Evolutionary conservation across 2,329 filamentous ascomycete genomes (phyloP).

Genomic region (Neocucurbitaria cava): DNA sequence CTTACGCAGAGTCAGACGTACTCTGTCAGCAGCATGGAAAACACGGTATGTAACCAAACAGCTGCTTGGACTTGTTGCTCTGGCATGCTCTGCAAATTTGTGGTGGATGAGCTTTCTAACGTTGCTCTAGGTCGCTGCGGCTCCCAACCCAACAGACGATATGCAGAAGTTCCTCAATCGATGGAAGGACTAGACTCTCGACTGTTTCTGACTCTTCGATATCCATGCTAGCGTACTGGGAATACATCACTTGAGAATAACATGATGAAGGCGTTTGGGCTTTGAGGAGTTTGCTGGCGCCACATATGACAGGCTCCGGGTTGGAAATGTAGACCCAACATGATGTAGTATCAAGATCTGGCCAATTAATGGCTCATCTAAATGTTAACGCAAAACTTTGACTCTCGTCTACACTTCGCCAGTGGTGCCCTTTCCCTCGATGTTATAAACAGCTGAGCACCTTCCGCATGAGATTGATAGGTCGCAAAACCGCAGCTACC

Average conservation of each 20-base stretch:
- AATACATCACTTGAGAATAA: neutral
- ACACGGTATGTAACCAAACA: conserved; percentile 59
- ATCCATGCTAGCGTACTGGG: conserved; percentile 6
- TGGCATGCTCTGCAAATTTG: neutral
- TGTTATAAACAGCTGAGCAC: conserved; percentile 8
- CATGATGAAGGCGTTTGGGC: conserved; percentile 14
- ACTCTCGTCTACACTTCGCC: neutral
- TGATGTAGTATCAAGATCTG: conserved; percentile 10
- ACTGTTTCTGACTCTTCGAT: neutral
- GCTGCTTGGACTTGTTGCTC: neutral
- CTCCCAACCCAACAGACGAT: conserved; percentile 58
- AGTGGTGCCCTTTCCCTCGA: neutral
- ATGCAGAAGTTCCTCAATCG: conserved; percentile 65
- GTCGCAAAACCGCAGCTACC: conserved; percentile 30
- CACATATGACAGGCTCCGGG: neutral
- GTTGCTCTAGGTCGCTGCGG: conserved; percentile 59
- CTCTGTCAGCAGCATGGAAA: conserved; percentile 60
- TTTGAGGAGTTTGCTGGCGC: conserved; percentile 3
- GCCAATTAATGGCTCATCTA: neutral
- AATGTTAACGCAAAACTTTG: neutral
- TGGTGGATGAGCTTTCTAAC: conserved; percentile 21
- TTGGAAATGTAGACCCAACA: conserved; percentile 8
- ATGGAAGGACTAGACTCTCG: conserved; percentile 62
- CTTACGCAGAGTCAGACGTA: conserved; percentile 60
- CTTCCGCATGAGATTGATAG: conserved; percentile 25